Percentiles rank a stretch among this genome's conserved stretches.
These are phyloP conservation scores for Penicillium malachiteum DNA, from an alignment of 495 filamentous ascomycete species.

Conservation along the genomic window DNA sequence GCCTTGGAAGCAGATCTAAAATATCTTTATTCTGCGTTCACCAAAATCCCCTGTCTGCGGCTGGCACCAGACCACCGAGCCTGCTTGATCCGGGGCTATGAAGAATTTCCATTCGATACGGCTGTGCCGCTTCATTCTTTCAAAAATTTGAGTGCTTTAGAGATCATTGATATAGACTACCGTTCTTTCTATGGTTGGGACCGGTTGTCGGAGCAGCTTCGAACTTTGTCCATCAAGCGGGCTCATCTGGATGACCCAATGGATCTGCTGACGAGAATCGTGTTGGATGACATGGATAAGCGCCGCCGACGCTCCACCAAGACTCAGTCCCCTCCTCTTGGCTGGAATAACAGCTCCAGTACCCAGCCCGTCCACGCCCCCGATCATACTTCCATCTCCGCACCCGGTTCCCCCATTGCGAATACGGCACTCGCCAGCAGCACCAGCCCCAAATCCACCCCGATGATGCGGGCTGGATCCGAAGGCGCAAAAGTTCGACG, in stretches of 20 bases:
- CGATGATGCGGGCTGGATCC: constrained; percentile 54
- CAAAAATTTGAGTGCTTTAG: constrained; percentile 91
- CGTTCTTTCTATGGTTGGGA: constrained; percentile 98
- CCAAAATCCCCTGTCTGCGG: constrained; percentile 90
- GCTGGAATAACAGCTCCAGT: constrained; percentile 45
- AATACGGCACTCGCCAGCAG: constrained; percentile 46
- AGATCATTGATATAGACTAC: constrained; percentile 93
- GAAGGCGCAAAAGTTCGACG: constrained; percentile 44
- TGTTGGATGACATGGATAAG: constrained; percentile 93
- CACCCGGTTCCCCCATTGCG: constrained; percentile 64
- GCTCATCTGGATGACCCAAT: constrained; percentile 84
- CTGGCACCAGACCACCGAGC: constrained; percentile 88
- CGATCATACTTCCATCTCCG: constrained; percentile 53
- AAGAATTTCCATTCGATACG: constrained; percentile 97
- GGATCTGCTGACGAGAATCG: constrained; percentile 87
- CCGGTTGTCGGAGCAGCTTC: constrained; percentile 82
- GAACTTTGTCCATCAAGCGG: constrained; percentile 85
- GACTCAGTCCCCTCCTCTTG: constrained; percentile 67
- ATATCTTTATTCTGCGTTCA: constrained; percentile 97
- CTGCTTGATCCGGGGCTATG: constrained; percentile 83
- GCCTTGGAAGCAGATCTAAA: constrained; percentile 82
- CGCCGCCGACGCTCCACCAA: constrained; percentile 85
- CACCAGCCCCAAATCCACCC: constrained; percentile 40
- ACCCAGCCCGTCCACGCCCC: constrained; percentile 59
- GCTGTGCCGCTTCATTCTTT: constrained; percentile 94